Conservation (phyloP, 2,329 filamentous ascomycete genomes). For the Trichoderma endophyticum region DNA sequence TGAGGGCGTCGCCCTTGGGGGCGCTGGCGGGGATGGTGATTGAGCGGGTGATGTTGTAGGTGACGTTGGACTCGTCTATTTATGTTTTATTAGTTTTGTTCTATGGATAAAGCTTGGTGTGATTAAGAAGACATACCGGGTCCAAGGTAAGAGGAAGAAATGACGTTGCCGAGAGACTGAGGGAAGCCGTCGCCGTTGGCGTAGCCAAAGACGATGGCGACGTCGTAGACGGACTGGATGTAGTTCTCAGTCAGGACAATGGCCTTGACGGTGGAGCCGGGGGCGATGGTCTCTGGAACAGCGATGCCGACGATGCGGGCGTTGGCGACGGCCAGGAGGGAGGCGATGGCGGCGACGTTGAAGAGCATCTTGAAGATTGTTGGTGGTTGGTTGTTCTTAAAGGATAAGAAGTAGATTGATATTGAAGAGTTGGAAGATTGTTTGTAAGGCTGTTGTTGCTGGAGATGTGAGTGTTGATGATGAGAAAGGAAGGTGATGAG, state of each 20-base stretch:
- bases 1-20: conserved; percentile 24
- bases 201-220: conserved; percentile 44
- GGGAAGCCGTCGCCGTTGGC: conserved; percentile 26
- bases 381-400: not conserved
- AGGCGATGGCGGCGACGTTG: conserved; percentile 23
- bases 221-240: conserved; percentile 43
- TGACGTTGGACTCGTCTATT: conserved; percentile 27
- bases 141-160: conserved; percentile 36
- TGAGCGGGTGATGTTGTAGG: conserved; percentile 26
- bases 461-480: not conserved
- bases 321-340: conserved; percentile 27
- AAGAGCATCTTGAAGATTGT: conserved; percentile 24
- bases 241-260: conserved; percentile 41
- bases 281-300: conserved; percentile 39
- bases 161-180: conserved; percentile 30
- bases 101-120: not conserved
- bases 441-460: not conserved
- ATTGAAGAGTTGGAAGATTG: not conserved
- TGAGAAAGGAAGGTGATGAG: not conserved
- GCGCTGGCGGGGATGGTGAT: conserved; percentile 27
- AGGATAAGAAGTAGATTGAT: too few relatives aligned
- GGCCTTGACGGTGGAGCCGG: conserved; percentile 37
- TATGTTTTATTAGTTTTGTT: not conserved
- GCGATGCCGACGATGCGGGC: conserved; percentile 44
- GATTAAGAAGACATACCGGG: conserved; percentile 27